These are phyloP conservation scores for Colletotrichum incanum DNA, from an alignment of 2,329 filamentous ascomycete species.

Conservation along the genomic window DNA sequence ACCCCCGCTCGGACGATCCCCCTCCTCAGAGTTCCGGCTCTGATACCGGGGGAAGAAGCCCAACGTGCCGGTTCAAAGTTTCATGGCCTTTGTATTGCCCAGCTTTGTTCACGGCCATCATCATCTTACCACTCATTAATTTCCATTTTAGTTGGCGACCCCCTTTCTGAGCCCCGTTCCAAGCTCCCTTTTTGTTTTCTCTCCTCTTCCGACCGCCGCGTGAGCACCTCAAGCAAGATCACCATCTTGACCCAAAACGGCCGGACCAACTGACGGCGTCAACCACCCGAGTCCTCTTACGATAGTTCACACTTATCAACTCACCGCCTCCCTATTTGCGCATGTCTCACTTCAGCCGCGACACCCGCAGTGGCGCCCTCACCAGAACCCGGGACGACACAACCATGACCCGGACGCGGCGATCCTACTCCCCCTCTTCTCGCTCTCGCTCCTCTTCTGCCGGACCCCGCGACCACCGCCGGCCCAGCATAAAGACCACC, in stretches of 20 bases:
- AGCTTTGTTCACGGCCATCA: neutral
- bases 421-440: slow-evolving; percentile 20
- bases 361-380: slow-evolving; percentile 9
- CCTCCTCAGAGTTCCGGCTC: slow-evolving; percentile 19
- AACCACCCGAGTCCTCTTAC: slow-evolving; percentile 5
- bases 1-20: slow-evolving; percentile 36
- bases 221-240: neutral
- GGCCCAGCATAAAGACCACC: slow-evolving; percentile 50
- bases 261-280: neutral
- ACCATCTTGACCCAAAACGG: neutral
- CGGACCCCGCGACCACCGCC: slow-evolving; percentile 12
- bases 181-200: neutral
- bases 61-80: slow-evolving; percentile 15
- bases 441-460: slow-evolving; percentile 26
- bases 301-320: neutral
- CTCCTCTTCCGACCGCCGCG: too few species aligned
- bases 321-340: neutral
- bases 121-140: neutral
- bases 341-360: slow-evolving; percentile 9
- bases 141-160: neutral
- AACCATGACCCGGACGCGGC: slow-evolving; percentile 17
- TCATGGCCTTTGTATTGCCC: slow-evolving; percentile 22
- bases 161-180: neutral
- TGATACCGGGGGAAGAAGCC: slow-evolving; percentile 38
- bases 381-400: slow-evolving; percentile 5